These are phyloP conservation scores for Akanthomyces muscarius DNA, from an alignment of 2,329 filamentous ascomycete genomes.

Conservation along the genomic window DNA sequence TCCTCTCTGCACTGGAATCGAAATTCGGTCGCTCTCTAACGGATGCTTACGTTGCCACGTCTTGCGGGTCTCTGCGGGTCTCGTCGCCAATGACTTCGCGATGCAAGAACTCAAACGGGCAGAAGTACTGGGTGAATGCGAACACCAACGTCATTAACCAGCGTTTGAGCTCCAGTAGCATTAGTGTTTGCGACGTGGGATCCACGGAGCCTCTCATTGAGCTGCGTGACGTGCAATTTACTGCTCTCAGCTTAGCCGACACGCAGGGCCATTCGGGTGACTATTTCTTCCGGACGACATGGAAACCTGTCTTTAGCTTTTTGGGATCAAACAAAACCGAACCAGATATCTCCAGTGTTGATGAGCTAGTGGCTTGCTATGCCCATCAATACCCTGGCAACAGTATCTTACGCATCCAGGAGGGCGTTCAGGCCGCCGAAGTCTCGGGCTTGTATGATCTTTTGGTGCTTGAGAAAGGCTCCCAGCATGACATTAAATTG, in stretches of 20 bases:
- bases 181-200: background rate
- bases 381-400: background rate
- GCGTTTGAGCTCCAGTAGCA: background rate
- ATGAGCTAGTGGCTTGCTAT: slow-evolving; percentile 1
- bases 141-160: background rate
- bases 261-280: background rate
- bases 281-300: background rate
- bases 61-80: slow-evolving; percentile 23
- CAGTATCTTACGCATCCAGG: background rate
- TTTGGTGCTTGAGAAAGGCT: background rate
- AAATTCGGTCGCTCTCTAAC: slow-evolving; percentile 23
- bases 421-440: background rate
- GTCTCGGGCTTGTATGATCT: background rate
- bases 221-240: background rate
- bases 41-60: slow-evolving; percentile 26
- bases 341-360: background rate
- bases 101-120: no score
- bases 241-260: background rate
- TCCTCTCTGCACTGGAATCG: slow-evolving; percentile 26
- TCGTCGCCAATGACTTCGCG: slow-evolving; percentile 9
- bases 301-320: background rate
- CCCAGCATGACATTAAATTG: background rate
- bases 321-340: background rate
- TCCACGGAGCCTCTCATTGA: background rate
- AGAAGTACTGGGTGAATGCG: background rate